Base-by-base conservation (phyloP, 108 stramenopile species). In the Fistulifera pelliculosa region DNA sequence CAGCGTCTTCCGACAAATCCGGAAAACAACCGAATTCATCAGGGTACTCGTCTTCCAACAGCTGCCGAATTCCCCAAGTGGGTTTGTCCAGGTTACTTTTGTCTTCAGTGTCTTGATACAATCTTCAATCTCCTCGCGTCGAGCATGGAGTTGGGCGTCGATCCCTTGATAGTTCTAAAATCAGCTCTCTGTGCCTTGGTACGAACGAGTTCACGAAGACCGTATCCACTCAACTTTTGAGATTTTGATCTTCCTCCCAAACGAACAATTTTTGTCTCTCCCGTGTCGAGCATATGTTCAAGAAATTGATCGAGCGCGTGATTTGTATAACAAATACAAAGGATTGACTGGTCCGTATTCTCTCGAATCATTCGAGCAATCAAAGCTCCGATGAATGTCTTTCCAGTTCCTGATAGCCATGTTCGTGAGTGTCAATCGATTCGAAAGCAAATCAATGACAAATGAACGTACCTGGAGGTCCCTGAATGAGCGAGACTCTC, bases 231-330 rank as follows among this genome's bases (percentile, higher is more conserved):
- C 26, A 75, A 49, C 7, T 35, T 26, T 22, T 74, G 64, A n/a
- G 71, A 73, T 41, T 80, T 77, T n/a, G 74, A 66, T 57, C 76
- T 56, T 6, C 79, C 76, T 27, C 85, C 85, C 42, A 87, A 61
- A n/a, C 85, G 73, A 18, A 83, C 77, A 22, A 87, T 57, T 5
- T 27, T 53, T 1, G 42, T 68, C 28, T 80, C 75, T 0, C 71
- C 78, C 41, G 44, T 42, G 41, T 79, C 72, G 0, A 81, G 50
- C 48, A 89, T 51, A 54, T 79, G 66, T 47, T 76, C 74, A 14
- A 86, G 66, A 56, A 90, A 82, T 62, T 80, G 78, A 67, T 90
- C 88, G 48, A 90, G 68, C 21, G 88, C 88, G 62, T 90, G 88
- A 49, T 90, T 90, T 8, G 84, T 90, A 54, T 71, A 70, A 59